Percentiles rank a stretch among this genome's conserved stretches.
Evolutionary conservation across 1,139 yeast species (phyloP).

Genomic region (Geotrichum histeridarum): DNA sequence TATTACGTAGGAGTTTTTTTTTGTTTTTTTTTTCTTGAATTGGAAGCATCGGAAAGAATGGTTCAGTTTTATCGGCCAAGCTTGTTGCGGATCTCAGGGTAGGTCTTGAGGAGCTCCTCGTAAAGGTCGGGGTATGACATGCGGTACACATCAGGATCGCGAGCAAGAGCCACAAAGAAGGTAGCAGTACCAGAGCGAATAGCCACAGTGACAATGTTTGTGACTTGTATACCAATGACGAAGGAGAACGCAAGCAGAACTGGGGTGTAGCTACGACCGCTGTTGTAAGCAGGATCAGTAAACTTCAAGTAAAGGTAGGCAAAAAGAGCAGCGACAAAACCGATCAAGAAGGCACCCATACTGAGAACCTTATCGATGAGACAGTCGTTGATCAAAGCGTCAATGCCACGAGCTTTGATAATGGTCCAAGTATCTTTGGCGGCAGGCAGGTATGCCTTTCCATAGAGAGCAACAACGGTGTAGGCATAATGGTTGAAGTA

Average conservation of each 20-base stretch:
- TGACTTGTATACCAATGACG: constrained; percentile 75
- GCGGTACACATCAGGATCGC: constrained; percentile 81
- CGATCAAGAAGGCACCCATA: constrained; percentile 66
- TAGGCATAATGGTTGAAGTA: constrained; percentile 91
- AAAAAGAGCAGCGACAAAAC: constrained; percentile 62
- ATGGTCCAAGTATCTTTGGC: constrained; percentile 82
- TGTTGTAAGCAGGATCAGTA: constrained; percentile 68
- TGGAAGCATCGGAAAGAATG: background rate
- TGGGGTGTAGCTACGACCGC: constrained; percentile 62
- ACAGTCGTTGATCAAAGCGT: constrained; percentile 80
- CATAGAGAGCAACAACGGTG: constrained; percentile 81
- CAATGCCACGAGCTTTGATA: constrained; percentile 74
- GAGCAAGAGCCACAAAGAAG: constrained; percentile 79
- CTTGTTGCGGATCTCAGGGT: constrained; percentile 64
- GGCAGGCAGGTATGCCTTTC: constrained; percentile 66
- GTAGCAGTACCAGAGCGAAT: constrained; percentile 80
- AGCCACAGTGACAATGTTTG: constrained; percentile 66
- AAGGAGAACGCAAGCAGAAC: constrained; percentile 76
- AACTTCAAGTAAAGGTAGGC: constrained; percentile 66
- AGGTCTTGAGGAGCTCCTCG: constrained; percentile 63
- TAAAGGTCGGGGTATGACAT: constrained; percentile 72
- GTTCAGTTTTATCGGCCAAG: constrained; percentile 18
- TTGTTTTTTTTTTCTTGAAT: background rate
- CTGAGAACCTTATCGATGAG: constrained; percentile 71
- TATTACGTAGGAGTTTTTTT: background rate